These are phyloP conservation scores for Musa schizocarpa DNA, from an alignment of 176 grass and related monocot genomes.

Conservation along the genomic window DNA sequence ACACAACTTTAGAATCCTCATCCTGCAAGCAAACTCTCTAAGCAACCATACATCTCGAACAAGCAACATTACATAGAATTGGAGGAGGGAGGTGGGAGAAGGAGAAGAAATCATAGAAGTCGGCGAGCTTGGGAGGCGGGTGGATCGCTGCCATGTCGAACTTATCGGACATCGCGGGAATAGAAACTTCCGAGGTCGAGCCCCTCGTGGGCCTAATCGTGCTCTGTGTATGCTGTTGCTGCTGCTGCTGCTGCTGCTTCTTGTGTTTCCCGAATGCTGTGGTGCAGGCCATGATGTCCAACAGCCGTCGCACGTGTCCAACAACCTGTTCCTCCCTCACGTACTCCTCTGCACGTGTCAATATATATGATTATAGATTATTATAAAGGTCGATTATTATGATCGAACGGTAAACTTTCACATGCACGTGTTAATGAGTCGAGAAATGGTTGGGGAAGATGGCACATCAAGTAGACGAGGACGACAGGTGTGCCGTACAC, in stretches of 20 bases:
- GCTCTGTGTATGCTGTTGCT: slow-evolving; percentile 22
- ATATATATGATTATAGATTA: background rate
- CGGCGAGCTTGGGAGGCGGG: slow-evolving; percentile 61
- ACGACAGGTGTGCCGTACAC: too few relatives aligned
- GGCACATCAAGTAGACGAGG: too few relatives aligned
- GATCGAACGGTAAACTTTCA: background rate
- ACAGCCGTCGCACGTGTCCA: slow-evolving; percentile 76
- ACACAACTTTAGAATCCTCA: background rate
- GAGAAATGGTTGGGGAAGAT: background rate
- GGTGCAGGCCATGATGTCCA: slow-evolving; percentile 87
- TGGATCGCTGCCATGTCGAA: slow-evolving; percentile 93
- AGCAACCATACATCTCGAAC: background rate
- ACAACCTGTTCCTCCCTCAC: slow-evolving; percentile 48
- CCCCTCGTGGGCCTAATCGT: background rate
- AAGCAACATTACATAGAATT: slow-evolving; percentile 52
- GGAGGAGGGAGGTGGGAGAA: slow-evolving; percentile 72
- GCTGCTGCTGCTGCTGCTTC: slow-evolving; percentile 30
- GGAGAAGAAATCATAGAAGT: slow-evolving; percentile 99
- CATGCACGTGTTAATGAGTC: too few relatives aligned
- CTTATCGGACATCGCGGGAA: slow-evolving; percentile 70
- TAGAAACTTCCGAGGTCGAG: background rate
- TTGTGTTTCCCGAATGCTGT: slow-evolving; percentile 62
- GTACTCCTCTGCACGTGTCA: slow-evolving; percentile 59
- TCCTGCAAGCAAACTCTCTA: too few relatives aligned
- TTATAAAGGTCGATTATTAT: background rate